phyloP scores from a whole-genome alignment of 495 filamentous ascomycete genomes.

The Trichoderma erinaceum region DNA sequence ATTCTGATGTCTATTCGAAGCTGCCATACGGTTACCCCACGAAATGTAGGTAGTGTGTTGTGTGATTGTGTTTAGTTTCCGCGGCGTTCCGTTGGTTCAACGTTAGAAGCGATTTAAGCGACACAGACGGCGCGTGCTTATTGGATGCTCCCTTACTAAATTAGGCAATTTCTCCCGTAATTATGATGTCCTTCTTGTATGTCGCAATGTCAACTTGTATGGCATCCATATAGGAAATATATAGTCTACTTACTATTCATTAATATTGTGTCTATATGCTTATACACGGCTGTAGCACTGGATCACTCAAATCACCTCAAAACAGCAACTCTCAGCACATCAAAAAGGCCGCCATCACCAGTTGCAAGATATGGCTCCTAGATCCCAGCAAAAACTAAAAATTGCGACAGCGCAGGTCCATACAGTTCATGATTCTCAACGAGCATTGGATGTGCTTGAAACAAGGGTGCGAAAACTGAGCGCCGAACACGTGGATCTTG shows the following conservation, averaged over 20 bases:
- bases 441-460: not conserved
- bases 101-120: not conserved
- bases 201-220: too few species aligned
- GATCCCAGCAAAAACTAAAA: not conserved
- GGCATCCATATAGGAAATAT: too few species aligned
- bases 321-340: not conserved
- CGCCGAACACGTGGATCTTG: not conserved
- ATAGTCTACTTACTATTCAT: too few species aligned
- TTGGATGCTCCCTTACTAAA: not conserved
- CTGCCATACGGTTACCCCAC: too few species aligned
- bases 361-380: not conserved
- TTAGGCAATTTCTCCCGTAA: not conserved
- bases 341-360: too few species aligned
- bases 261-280: too few species aligned
- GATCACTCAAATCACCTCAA: too few species aligned
- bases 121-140: not conserved
- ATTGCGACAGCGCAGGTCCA: constrained; percentile 1
- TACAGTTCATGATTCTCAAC: not conserved
- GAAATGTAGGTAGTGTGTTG: too few species aligned
- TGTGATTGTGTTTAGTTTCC: too few species aligned
- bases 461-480: not conserved
- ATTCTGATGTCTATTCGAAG: too few species aligned
- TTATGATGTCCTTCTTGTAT: not conserved
- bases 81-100: too few species aligned
- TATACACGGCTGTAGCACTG: too few species aligned